Evolutionary conservation across 345 rosid genomes (phyloP).

Genomic region (Eucalyptus sp.): DNA sequence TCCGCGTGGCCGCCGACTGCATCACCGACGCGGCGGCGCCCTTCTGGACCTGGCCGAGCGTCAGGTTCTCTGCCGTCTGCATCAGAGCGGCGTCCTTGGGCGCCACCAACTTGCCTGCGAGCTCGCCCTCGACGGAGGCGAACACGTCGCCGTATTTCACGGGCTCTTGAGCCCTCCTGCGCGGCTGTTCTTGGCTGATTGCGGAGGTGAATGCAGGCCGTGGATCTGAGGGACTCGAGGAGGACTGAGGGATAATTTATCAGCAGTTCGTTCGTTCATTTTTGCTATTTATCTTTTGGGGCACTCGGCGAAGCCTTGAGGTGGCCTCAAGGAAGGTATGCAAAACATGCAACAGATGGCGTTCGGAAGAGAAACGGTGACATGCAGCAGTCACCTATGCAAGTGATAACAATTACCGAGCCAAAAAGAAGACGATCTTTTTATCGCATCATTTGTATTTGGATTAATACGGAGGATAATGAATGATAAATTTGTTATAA

Average conservation of each 20-base stretch:
- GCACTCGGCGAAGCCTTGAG: neutral
- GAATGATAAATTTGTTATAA: accelerated
- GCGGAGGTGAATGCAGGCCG: neutral
- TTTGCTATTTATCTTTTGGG: neutral
- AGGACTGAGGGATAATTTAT: neutral
- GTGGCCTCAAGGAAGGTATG: neutral
- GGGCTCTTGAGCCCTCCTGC: slow-evolving; percentile 3
- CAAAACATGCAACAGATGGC: neutral
- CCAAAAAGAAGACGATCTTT: too few species aligned
- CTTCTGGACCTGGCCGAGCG: slow-evolving; percentile 5
- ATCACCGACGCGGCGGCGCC: neutral
- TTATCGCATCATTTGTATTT: too few species aligned
- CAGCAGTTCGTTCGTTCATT: neutral
- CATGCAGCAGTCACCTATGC: neutral
- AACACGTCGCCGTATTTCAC: slow-evolving; percentile 18
- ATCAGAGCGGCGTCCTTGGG: slow-evolving; percentile 21
- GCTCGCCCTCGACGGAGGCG: slow-evolving; percentile 5
- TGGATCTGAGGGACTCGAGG: neutral
- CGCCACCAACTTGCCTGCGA: slow-evolving; percentile 2
- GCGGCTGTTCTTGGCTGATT: slow-evolving; percentile 31
- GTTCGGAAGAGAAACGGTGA: neutral
- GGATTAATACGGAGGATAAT: accelerated
- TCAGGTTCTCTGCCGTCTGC: slow-evolving; percentile 15
- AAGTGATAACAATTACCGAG: neutral
- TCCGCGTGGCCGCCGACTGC: slow-evolving; percentile 19